These are phyloP conservation scores for Aspergillus fumigatiaffinis DNA, from an alignment of 2,329 filamentous ascomycete genomes.

Conservation along the genomic window DNA sequence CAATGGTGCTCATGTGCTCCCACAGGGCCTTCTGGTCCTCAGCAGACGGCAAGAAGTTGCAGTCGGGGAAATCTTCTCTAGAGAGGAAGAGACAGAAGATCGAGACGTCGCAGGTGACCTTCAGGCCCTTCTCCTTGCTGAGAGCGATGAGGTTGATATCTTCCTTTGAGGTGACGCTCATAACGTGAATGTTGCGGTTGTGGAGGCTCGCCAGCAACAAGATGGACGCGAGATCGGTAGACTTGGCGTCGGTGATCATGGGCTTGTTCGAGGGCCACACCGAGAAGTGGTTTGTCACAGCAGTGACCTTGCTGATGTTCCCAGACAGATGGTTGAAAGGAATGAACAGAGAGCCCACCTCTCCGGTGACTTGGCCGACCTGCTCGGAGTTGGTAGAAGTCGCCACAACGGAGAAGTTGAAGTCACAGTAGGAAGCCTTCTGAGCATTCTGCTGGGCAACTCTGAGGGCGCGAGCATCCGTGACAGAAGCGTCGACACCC, in stretches of 20 bases:
- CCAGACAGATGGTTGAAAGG: slow-evolving; percentile 77
- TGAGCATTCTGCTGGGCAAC: slow-evolving; percentile 68
- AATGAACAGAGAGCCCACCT: slow-evolving; percentile 77
- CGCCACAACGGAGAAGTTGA: slow-evolving; percentile 73
- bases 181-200: slow-evolving; percentile 73
- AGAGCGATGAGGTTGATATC: slow-evolving; percentile 74
- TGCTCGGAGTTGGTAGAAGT: slow-evolving; percentile 71
- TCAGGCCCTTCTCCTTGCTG: slow-evolving; percentile 75
- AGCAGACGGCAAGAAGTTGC: slow-evolving; percentile 60
- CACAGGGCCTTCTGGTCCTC: slow-evolving; percentile 70
- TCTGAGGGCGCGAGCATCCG: slow-evolving; percentile 67
- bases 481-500: slow-evolving; percentile 68
- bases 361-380: slow-evolving; percentile 66
- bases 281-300: slow-evolving; percentile 74
- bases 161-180: slow-evolving; percentile 75
- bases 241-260: slow-evolving; percentile 76
- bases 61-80: slow-evolving; percentile 65
- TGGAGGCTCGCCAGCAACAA: slow-evolving; percentile 73
- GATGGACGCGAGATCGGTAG: slow-evolving; percentile 75
- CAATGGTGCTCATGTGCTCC: slow-evolving; percentile 68
- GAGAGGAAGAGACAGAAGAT: slow-evolving; percentile 74
- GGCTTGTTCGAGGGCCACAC: slow-evolving; percentile 75
- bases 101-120: slow-evolving; percentile 78
- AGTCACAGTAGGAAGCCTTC: slow-evolving; percentile 67
- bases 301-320: slow-evolving; percentile 79